These are phyloP conservation scores for Sporothrix globosa DNA, from an alignment of 2,329 filamentous ascomycete genomes.

Conservation along the genomic window DNA sequence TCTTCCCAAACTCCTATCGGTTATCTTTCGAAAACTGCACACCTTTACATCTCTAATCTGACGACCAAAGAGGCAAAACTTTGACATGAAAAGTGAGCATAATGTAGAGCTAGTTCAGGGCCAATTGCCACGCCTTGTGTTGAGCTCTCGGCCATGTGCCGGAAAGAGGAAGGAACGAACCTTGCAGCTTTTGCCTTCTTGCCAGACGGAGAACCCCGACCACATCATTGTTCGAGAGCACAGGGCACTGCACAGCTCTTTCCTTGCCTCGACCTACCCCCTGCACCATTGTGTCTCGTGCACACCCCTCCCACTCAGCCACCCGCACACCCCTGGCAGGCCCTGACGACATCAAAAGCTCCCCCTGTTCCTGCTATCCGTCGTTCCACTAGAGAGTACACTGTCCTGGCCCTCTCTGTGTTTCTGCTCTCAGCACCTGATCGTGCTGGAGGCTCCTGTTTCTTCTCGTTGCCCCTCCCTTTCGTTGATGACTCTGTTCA, in stretches of 20 bases:
- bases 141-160: background rate
- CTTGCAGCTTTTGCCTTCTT: constrained; percentile 16
- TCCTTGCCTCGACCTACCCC: constrained; percentile 16
- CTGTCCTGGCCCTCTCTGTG: background rate
- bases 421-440: constrained; percentile 6
- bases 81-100: no score
- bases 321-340: constrained; percentile 30
- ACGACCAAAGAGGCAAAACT: constrained; percentile 11
- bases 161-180: constrained; percentile 16
- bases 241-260: background rate
- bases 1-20: background rate
- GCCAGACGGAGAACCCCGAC: constrained; percentile 16
- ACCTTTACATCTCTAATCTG: background rate
- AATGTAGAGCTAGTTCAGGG: background rate
- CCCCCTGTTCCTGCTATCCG: constrained; percentile 25
- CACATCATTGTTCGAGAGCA: constrained; percentile 8
- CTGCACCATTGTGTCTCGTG: constrained; percentile 13
- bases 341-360: constrained; percentile 36
- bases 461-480: constrained; percentile 12
- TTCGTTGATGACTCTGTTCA: background rate
- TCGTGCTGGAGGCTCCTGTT: background rate
- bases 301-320: constrained; percentile 32
- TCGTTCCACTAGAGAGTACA: no score
- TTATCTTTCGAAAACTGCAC: background rate
- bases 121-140: background rate